Evolutionary conservation across 768 basidiomycete genomes (phyloP).

Genomic region (Trichaptum fuscoviolaceum): DNA sequence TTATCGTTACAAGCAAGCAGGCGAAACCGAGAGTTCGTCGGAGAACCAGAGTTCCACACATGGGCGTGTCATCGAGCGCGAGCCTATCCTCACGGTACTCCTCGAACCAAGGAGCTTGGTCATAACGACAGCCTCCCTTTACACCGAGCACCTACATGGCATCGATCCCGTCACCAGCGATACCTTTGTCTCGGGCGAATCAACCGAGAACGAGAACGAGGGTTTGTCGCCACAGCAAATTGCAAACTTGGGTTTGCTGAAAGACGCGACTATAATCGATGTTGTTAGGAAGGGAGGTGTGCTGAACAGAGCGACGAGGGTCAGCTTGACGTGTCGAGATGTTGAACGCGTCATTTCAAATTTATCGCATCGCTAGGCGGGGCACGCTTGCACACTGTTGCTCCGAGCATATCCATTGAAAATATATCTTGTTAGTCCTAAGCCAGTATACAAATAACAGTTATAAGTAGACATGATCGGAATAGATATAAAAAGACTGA

Average conservation of each 20-base stretch:
- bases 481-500: not conserved
- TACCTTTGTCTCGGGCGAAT: constrained; percentile 18
- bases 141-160: constrained; percentile 75
- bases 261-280: constrained; percentile 31
- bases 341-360: constrained; percentile 52
- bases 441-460: not conserved
- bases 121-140: constrained; percentile 66
- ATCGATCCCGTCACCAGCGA: constrained; percentile 60
- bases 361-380: not conserved
- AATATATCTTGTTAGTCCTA: not conserved
- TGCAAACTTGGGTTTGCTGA: constrained; percentile 55
- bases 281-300: constrained; percentile 43
- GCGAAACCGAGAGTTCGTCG: constrained; percentile 11
- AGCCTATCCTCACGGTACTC: constrained; percentile 65
- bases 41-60: constrained; percentile 6
- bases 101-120: constrained; percentile 84
- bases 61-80: constrained; percentile 55
- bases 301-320: constrained; percentile 54
- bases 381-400: not conserved
- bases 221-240: constrained; percentile 25
- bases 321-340: constrained; percentile 85
- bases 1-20: constrained; percentile 48
- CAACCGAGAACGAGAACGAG: constrained; percentile 21
- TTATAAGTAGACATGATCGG: constrained; percentile 1
- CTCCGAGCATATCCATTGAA: not conserved